phyloP scores from a whole-genome alignment of 441 rosid genomes.

The Arabidopsis hybrid region DNA sequence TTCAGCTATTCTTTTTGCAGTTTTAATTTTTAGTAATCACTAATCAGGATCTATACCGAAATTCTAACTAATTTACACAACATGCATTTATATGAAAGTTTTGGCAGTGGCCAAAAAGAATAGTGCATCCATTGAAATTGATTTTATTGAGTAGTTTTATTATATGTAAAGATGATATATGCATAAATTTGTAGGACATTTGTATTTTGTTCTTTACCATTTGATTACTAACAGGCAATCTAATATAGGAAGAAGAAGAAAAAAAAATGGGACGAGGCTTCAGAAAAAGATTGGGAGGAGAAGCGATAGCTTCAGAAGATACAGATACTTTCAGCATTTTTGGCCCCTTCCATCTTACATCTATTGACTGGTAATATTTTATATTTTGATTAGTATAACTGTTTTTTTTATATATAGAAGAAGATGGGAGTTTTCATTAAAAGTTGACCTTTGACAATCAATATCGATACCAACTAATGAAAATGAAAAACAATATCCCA shows the following conservation, averaged over 20 bases:
- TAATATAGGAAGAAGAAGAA: background rate
- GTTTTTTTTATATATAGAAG: too few species aligned
- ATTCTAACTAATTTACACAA: background rate
- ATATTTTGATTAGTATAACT: too few species aligned
- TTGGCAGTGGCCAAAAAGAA: too few species aligned
- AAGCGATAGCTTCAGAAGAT: background rate
- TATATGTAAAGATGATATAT: too few species aligned
- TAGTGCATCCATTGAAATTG: background rate
- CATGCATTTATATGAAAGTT: background rate
- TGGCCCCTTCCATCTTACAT: conserved; percentile 24
- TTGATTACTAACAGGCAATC: conserved; percentile 5
- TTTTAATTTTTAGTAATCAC: background rate
- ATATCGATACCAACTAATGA: background rate
- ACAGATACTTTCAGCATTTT: background rate
- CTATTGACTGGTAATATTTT: conserved; percentile 15
- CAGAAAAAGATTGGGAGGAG: background rate
- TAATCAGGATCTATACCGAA: background rate
- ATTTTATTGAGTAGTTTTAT: too few species aligned
- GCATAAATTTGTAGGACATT: background rate
- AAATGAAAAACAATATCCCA: background rate
- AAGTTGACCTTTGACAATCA: background rate
- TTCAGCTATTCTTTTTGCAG: background rate
- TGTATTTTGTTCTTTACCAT: background rate
- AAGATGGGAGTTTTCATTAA: background rate
- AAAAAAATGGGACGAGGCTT: background rate